These are phyloP conservation scores for Jaenimonas drosophilae DNA, from an alignment of 208 protist species.

Conservation along the genomic window DNA sequence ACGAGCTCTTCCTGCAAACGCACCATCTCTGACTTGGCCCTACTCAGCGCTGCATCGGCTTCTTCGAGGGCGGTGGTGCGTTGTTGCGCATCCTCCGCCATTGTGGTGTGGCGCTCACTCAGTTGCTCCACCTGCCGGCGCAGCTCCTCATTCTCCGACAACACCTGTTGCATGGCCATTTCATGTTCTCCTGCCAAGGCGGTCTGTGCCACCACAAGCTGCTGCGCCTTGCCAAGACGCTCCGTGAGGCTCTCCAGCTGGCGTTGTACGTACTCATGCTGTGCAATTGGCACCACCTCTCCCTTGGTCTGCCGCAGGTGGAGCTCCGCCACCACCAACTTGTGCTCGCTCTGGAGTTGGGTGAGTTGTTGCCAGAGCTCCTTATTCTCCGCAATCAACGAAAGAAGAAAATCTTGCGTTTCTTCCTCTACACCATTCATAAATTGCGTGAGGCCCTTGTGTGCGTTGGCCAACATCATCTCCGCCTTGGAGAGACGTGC, in stretches of 20 bases:
- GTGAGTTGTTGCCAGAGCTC: constrained; percentile 60
- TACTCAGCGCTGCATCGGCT: not conserved
- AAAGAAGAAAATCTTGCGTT: constrained; percentile 30
- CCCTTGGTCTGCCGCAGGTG: constrained; percentile 15
- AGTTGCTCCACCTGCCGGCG: constrained; percentile 27
- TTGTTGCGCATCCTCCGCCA: constrained; percentile 5
- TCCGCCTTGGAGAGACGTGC: constrained; percentile 38
- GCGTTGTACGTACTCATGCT: constrained; percentile 50
- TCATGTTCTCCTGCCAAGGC: constrained; percentile 38
- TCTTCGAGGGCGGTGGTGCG: not conserved
- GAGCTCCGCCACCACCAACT: constrained; percentile 29
- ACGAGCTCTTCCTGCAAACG: constrained; percentile 3
- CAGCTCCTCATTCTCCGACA: constrained; percentile 30
- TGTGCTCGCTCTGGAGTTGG: constrained; percentile 40
- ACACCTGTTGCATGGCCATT: constrained; percentile 31
- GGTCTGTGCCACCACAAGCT: constrained; percentile 46
- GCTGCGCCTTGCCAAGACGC: constrained; percentile 39
- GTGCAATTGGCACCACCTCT: constrained; percentile 28
- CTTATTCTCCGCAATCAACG: constrained; percentile 62
- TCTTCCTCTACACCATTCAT: constrained; percentile 28
- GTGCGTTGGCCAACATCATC: constrained; percentile 21
- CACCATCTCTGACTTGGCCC: not conserved
- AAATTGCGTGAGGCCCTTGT: constrained; percentile 23
- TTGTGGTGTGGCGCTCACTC: not conserved
- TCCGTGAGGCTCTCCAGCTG: constrained; percentile 44